Evolutionary conservation across 148 eudicot species (phyloP).

Genomic region (Silene latifolia): DNA sequence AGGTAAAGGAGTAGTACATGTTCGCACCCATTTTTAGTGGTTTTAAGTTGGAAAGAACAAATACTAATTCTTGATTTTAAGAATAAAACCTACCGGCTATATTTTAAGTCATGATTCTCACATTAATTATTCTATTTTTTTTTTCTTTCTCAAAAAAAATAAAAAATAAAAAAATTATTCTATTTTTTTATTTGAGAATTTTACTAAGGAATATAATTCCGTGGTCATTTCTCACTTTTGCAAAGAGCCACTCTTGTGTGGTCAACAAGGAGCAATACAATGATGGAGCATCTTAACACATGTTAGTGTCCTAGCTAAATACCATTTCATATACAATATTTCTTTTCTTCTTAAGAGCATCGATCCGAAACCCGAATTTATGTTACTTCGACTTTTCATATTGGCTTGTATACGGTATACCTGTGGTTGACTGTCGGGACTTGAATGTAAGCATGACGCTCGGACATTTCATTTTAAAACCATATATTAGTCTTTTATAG

Average conservation of each 20-base stretch:
- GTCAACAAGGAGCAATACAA: conserved; percentile 34
- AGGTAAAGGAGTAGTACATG: conserved; percentile 37
- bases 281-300: conserved; percentile 36
- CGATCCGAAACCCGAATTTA: background rate
- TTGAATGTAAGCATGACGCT: background rate
- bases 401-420: background rate
- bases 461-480: background rate
- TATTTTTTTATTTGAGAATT: too few species aligned
- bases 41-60: conserved; percentile 47
- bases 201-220: conserved; percentile 55
- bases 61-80: conserved; percentile 41
- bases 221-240: conserved; percentile 60
- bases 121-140: conserved; percentile 28
- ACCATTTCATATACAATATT: conserved; percentile 19
- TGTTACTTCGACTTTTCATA: background rate
- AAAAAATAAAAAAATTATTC: too few species aligned
- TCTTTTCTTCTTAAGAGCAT: conserved; percentile 21
- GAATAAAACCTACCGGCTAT: conserved; percentile 46
- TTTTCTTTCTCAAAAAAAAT: too few species aligned
- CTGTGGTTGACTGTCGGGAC: too few species aligned
- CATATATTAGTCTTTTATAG: too few species aligned
- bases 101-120: conserved; percentile 54
- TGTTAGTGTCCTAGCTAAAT: conserved; percentile 35
- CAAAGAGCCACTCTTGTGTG: conserved; percentile 31
- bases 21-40: conserved; percentile 76